Evolutionary conservation across 306 rosid genomes (phyloP), one percentile per base, ranked within the genome.

Genomic region (Medicago arabica): DNA sequence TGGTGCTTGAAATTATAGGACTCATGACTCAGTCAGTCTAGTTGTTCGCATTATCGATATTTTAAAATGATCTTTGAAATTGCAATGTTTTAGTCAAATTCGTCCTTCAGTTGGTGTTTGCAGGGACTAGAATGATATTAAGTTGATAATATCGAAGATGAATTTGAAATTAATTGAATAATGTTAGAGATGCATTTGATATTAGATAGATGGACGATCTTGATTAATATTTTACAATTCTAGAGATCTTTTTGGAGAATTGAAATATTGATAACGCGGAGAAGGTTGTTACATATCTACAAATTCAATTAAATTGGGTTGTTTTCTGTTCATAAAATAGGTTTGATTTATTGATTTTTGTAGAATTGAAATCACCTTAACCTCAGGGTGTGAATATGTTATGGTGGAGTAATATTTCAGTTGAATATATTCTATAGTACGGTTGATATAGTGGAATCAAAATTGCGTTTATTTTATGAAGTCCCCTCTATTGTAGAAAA

Each of bases 401-500:
- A 59, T 15, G 19, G 23, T 14, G 28, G 40, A 18, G 11, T 46
- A 47, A 6, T 51, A 21, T 14, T 75, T 65, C 54, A 6, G 3
- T 3, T 50, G 21, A 9, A 21, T n/a, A 50, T 50, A 50, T 50
- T 51, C 21, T 15, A 16, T 54, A 17, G 5, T 8, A 28, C 18
- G 8, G 28, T 18, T 8, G 28, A 17, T 8, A 18, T 17, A 19
- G 28, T 54, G 25, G 63, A 58, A 9, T 58, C 34, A 58, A 58
- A 58, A 14, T 0, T 74, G 71, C 54, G 36, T 16, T 74, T 61
- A 18, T 67, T 14, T 11, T 63, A 23, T 64, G 40, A 47, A 40
- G 18, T 49, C 18, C 54, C 8, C 2, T 47, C 14, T 36, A 39
- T 49, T 68, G 21, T 51, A 18, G 34, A 77, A 72, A 67, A 5